Conservation (phyloP, 331 rosid genomes). For the Saraca asoca region DNA sequence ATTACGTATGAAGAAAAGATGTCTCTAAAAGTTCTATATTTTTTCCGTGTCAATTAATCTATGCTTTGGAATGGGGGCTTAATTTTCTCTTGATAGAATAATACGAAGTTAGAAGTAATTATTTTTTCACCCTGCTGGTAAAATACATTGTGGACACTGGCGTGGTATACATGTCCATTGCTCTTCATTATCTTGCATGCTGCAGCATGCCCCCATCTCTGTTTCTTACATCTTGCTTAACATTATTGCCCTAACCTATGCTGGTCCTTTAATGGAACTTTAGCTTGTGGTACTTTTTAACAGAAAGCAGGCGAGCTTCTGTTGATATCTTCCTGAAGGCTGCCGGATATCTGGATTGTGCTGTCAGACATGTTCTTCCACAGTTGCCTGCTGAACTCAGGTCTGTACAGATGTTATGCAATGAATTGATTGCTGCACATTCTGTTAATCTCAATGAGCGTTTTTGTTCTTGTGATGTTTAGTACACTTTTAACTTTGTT, state of each 20-base stretch:
- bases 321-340: conserved; percentile 87
- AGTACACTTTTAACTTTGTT: conserved; percentile 34
- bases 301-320: conserved; percentile 86
- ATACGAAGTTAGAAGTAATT: neutral
- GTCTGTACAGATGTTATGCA: conserved; percentile 43
- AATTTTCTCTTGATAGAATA: no score
- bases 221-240: conserved; percentile 19
- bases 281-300: conserved; percentile 29
- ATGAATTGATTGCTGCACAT: conserved; percentile 1
- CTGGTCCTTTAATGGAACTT: neutral
- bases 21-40: no score
- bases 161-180: conserved; percentile 5
- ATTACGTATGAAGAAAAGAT: no score
- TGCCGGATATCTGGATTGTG: conserved; percentile 95
- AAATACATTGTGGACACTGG: neutral
- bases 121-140: neutral
- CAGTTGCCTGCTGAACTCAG: conserved; percentile 82
- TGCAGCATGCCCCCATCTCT: conserved; percentile 8
- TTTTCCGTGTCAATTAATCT: no score
- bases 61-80: no score
- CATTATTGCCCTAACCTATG: conserved; percentile 21
- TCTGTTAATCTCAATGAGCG: conserved; percentile 22
- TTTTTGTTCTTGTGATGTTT: conserved; percentile 23
- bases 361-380: conserved; percentile 88
- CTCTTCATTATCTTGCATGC: conserved; percentile 4